phyloP scores from a whole-genome alignment of 2,329 filamentous ascomycete species.

The Fusarium mangiferae region DNA sequence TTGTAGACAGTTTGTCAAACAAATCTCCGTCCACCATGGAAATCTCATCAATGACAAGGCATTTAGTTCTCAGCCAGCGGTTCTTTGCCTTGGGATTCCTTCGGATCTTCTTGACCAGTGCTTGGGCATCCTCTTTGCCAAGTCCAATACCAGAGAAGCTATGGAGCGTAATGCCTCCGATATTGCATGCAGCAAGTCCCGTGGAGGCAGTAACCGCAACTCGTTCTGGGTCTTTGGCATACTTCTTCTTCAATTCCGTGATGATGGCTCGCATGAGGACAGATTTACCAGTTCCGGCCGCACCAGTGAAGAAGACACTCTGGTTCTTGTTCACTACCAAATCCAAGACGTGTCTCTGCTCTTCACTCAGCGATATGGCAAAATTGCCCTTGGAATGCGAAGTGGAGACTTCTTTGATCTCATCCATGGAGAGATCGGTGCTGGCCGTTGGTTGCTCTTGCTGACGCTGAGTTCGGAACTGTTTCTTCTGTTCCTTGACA shows the following conservation, averaged over 20 bases:
- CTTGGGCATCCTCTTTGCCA: constrained; percentile 85
- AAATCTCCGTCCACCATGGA: constrained; percentile 98
- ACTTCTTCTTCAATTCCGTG: constrained; percentile 79
- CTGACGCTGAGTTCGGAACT: constrained; percentile 68
- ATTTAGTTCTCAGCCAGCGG: constrained; percentile 88
- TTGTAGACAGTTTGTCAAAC: constrained; percentile 93
- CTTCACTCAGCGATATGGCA: constrained; percentile 79
- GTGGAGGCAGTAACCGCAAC: constrained; percentile 96
- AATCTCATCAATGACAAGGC: constrained; percentile 91
- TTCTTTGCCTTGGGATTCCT: constrained; percentile 87
- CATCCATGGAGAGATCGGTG: constrained; percentile 43
- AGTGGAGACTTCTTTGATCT: constrained; percentile 54
- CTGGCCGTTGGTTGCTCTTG: constrained; percentile 55
- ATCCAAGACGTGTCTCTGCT: constrained; percentile 85
- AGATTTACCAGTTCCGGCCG: constrained; percentile 96
- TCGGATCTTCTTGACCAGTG: constrained; percentile 90
- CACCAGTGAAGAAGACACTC: constrained; percentile 98
- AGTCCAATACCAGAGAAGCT: constrained; percentile 93
- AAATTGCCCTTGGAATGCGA: constrained; percentile 49
- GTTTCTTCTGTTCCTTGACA: constrained; percentile 76
- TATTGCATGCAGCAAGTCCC: constrained; percentile 94
- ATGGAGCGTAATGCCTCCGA: constrained; percentile 94
- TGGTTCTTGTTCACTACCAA: constrained; percentile 82
- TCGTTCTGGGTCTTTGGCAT: constrained; percentile 79
- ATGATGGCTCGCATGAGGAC: constrained; percentile 96